phyloP scores from a whole-genome alignment of 495 filamentous ascomycete species.

The Xylaria scruposa region DNA sequence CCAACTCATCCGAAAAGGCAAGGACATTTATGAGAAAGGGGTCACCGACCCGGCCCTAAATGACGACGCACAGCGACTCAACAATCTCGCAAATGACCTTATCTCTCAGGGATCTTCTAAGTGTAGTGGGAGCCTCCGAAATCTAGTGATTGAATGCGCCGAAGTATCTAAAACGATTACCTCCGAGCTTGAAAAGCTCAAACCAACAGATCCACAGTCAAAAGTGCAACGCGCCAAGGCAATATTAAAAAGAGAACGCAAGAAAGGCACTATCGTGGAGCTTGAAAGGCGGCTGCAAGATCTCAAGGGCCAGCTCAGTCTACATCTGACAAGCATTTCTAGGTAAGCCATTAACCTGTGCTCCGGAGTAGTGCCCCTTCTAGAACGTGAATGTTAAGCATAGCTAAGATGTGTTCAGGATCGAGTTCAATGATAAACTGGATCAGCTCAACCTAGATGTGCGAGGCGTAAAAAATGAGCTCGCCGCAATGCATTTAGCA shows the following conservation, averaged over 20 bases:
- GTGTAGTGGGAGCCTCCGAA: slow-evolving; percentile 17
- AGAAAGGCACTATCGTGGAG: not conserved
- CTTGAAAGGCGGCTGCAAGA: slow-evolving; percentile 2
- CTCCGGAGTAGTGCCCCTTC: too few relatives aligned
- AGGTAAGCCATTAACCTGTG: not conserved
- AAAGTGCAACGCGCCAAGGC: not conserved
- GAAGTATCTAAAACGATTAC: slow-evolving; percentile 5
- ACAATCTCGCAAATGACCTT: slow-evolving; percentile 3
- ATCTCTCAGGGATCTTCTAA: not conserved
- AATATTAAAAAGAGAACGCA: slow-evolving; percentile 1
- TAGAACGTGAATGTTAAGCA: not conserved
- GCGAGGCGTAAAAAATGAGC: not conserved
- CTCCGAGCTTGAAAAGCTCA: not conserved
- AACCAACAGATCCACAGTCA: not conserved
- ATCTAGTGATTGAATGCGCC: slow-evolving; percentile 18
- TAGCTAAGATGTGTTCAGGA: slow-evolving; percentile 1
- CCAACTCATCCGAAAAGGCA: slow-evolving; percentile 17
- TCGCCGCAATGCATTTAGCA: not conserved
- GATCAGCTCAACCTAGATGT: not conserved
- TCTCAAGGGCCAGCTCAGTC: not conserved
- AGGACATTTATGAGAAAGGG: not conserved
- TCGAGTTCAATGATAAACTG: not conserved
- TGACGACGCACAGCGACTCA: slow-evolving; percentile 11
- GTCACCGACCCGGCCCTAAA: slow-evolving; percentile 13
- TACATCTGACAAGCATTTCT: not conserved